These are phyloP conservation scores for Datisca glomerata DNA, from an alignment of 306 rosid species.

Conservation along the genomic window DNA sequence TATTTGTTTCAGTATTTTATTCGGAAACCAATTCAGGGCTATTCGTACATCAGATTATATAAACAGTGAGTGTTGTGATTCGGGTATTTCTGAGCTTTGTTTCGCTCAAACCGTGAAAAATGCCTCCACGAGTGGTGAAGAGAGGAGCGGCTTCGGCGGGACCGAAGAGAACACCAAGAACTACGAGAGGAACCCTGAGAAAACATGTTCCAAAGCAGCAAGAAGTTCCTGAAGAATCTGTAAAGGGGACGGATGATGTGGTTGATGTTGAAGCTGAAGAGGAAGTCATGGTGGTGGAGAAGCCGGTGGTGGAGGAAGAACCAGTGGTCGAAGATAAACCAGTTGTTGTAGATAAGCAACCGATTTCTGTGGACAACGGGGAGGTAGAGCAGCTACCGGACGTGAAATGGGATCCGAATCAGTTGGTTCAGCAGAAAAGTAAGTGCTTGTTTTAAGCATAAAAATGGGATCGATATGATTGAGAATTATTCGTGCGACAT, in stretches of 20 bases:
- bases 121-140: constrained; percentile 90
- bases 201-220: constrained; percentile 31
- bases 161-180: constrained; percentile 44
- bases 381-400: constrained; percentile 11
- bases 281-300: constrained; percentile 28
- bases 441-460: not conserved
- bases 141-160: constrained; percentile 58
- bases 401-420: constrained; percentile 23
- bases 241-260: constrained; percentile 20
- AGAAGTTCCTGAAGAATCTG: constrained; percentile 25
- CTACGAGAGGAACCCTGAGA: constrained; percentile 44
- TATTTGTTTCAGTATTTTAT: too few relatives aligned
- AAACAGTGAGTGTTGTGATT: too few relatives aligned
- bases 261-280: constrained; percentile 20
- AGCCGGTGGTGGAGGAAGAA: constrained; percentile 21
- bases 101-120: too few relatives aligned
- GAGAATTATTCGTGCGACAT: not conserved
- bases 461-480: too few relatives aligned
- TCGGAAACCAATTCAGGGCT: too few relatives aligned
- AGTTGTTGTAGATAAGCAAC: constrained; percentile 16
- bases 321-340: constrained; percentile 18
- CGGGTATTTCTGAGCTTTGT: too few relatives aligned
- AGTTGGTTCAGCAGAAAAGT: constrained; percentile 28
- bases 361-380: constrained; percentile 13
- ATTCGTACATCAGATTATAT: too few relatives aligned